A percentile compares a stretch with the other conserved stretches of the same genome.
These are phyloP conservation scores for Rhodotorula graminis DNA, from an alignment of 768 basidiomycete species.

Conservation along the genomic window DNA sequence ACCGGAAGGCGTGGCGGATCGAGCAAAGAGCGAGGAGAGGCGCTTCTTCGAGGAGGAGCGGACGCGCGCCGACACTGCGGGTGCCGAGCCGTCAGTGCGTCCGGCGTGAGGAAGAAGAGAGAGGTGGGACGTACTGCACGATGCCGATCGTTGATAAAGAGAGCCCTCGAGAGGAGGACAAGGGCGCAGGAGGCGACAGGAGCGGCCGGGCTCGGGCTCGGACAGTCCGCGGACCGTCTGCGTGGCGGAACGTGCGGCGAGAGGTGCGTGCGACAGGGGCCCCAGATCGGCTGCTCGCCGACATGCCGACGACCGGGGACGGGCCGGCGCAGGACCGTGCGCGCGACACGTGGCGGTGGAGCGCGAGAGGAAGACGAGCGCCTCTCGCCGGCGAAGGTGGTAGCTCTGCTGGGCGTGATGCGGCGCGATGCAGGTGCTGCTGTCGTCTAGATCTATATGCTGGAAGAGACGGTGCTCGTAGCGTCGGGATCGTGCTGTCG, in stretches of 20 bases:
- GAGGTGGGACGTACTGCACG: too few relatives aligned
- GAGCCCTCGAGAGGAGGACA: background rate
- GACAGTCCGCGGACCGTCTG: background rate
- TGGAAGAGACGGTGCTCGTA: background rate
- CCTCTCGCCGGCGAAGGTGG: too few relatives aligned
- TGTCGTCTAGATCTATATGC: background rate
- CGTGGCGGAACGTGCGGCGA: too few relatives aligned
- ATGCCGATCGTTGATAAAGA: too few relatives aligned
- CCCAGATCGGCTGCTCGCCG: too few relatives aligned
- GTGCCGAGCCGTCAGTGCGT: background rate
- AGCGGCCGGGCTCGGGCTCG: background rate
- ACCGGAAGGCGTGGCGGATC: slow-evolving; percentile 3
- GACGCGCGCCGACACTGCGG: background rate
- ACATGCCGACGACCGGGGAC: too few relatives aligned
- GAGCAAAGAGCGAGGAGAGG: slow-evolving; percentile 20
- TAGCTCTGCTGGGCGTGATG: too few relatives aligned
- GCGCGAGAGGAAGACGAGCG: background rate
- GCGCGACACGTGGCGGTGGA: too few relatives aligned
- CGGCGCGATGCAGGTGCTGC: background rate
- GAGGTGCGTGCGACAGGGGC: too few relatives aligned
- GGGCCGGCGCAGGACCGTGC: too few relatives aligned
- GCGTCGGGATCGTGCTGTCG: slow-evolving; percentile 6
- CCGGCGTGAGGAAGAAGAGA: too few relatives aligned
- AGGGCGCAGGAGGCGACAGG: too few relatives aligned
- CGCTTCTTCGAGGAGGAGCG: slow-evolving; percentile 25